These are phyloP conservation scores for Pseudisothecium myosuroides DNA, from an alignment of 225 moss, liverwort and hornwort genomes.

Conservation along the genomic window DNA sequence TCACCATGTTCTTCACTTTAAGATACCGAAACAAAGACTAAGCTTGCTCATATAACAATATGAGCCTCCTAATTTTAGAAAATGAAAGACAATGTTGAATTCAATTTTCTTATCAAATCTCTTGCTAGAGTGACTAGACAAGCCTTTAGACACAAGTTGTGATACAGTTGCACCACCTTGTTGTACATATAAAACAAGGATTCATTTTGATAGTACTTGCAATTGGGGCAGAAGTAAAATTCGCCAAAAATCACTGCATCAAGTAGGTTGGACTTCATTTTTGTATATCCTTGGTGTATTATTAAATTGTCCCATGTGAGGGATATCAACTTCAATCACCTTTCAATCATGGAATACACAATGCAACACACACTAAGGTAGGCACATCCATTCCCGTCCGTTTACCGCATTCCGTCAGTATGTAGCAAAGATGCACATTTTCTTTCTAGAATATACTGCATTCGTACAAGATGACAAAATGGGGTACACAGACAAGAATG, in stretches of 20 bases:
- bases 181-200: too few relatives aligned
- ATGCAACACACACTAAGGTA: not conserved
- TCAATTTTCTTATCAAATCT: not conserved
- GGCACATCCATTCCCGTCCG: too few relatives aligned
- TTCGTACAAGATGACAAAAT: too few relatives aligned
- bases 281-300: not conserved
- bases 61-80: too few relatives aligned
- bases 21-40: not conserved
- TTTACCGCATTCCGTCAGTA: too few relatives aligned
- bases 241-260: not conserved
- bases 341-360: not conserved
- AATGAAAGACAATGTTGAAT: too few relatives aligned
- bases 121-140: not conserved
- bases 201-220: not conserved
- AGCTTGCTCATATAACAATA: too few relatives aligned
- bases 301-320: fast-evolving
- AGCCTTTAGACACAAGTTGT: not conserved
- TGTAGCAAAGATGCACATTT: too few relatives aligned
- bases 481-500: too few relatives aligned
- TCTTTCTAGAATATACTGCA: too few relatives aligned
- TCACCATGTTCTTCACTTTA: not conserved
- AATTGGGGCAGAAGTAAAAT: not conserved
- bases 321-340: fast-evolving
- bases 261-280: not conserved
- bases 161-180: not conserved